These are phyloP conservation scores for Chrysophaeum taylorii DNA, from an alignment of 352 stramenopile genomes.

Conservation along the genomic window DNA sequence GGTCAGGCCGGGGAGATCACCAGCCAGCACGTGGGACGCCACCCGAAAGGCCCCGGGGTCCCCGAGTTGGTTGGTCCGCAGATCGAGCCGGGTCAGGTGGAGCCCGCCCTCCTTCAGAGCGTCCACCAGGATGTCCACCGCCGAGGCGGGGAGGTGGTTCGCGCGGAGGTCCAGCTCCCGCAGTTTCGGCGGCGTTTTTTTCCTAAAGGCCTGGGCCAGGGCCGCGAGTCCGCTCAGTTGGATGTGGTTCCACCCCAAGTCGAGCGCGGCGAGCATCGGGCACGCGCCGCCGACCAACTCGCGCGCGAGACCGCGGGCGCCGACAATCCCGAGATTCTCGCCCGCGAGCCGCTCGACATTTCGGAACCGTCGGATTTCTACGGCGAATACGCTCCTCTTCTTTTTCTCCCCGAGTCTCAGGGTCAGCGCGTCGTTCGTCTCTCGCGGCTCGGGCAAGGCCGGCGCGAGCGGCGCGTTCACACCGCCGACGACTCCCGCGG, in stretches of 20 bases:
- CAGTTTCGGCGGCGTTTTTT: conserved; percentile 46
- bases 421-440: neutral
- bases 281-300: conserved; percentile 55
- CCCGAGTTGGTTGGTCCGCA: conserved; percentile 50
- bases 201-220: conserved; percentile 45
- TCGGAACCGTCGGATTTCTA: conserved; percentile 61
- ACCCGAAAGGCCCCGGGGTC: conserved; percentile 37
- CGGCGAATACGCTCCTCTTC: conserved; percentile 54
- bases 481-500: neutral
- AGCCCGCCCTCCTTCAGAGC: conserved; percentile 46
- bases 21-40: neutral
- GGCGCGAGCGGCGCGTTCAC: neutral
- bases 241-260: conserved; percentile 56
- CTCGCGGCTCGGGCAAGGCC: neutral
- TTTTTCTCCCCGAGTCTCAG: neutral
- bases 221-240: conserved; percentile 46
- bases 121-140: conserved; percentile 35
- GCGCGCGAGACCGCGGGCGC: conserved; percentile 46
- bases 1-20: neutral
- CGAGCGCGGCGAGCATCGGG: conserved; percentile 46
- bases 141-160: conserved; percentile 49
- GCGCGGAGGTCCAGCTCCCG: conserved; percentile 50
- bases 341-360: conserved; percentile 50
- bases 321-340: conserved; percentile 47
- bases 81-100: conserved; percentile 43